Conservation (phyloP, 2,329 filamentous ascomycete species). For the Fusarium annulatum region DNA sequence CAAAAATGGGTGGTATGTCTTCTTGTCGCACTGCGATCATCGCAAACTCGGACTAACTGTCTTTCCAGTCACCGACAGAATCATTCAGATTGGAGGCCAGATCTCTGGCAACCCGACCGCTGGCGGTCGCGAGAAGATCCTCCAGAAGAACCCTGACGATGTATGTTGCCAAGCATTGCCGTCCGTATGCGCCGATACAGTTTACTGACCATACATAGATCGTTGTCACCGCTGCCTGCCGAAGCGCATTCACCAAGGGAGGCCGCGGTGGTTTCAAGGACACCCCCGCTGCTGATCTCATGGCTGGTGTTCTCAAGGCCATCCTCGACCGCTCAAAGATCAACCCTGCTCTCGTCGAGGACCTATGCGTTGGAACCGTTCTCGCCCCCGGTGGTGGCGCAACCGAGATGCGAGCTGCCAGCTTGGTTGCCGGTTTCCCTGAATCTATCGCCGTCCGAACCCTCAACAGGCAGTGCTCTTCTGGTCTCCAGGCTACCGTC, state of each 20-base stretch:
- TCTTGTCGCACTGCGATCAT: neutral
- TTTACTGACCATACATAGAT: constrained; percentile 60
- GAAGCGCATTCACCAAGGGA: constrained; percentile 91
- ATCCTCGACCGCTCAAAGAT: constrained; percentile 88
- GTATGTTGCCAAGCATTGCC: constrained; percentile 52
- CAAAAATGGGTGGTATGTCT: constrained; percentile 54
- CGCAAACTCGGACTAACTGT: constrained; percentile 14
- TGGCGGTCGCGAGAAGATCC: constrained; percentile 64
- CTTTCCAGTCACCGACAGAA: constrained; percentile 65
- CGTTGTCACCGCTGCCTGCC: constrained; percentile 91
- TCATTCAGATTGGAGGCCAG: constrained; percentile 71
- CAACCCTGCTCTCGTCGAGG: constrained; percentile 88
- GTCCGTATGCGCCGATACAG: neutral
- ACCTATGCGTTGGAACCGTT: constrained; percentile 91
- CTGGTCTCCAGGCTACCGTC: constrained; percentile 89
- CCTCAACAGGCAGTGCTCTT: constrained; percentile 94
- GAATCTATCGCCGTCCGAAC: constrained; percentile 85
- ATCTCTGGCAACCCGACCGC: constrained; percentile 69
- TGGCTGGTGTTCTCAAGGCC: constrained; percentile 83
- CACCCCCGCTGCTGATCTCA: constrained; percentile 85
- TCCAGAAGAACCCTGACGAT: constrained; percentile 76
- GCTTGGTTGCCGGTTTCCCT: constrained; percentile 90
- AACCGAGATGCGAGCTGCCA: constrained; percentile 95
- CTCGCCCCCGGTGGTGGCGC: constrained; percentile 93
- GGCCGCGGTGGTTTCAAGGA: constrained; percentile 97